These are phyloP conservation scores for Potentilla sterilis DNA, from an alignment of 306 rosid species.

Conservation along the genomic window DNA sequence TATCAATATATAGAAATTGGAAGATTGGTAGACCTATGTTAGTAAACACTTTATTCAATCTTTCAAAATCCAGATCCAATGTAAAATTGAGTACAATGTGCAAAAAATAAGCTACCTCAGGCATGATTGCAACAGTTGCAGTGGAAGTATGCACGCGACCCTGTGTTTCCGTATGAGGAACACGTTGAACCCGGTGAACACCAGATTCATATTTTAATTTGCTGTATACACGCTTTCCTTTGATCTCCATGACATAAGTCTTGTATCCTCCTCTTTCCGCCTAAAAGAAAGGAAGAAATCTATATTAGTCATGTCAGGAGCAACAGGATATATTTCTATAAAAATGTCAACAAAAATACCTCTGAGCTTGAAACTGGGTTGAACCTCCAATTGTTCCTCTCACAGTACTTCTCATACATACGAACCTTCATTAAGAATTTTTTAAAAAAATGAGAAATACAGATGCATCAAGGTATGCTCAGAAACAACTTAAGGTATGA, in stretches of 20 bases:
- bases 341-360: constrained; percentile 39
- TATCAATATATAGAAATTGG: background rate
- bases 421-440: constrained; percentile 54
- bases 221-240: constrained; percentile 88
- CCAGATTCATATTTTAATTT: constrained; percentile 95
- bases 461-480: constrained; percentile 22
- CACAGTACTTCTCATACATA: constrained; percentile 90
- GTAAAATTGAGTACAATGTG: constrained; percentile 14
- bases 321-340: constrained; percentile 15
- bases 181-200: constrained; percentile 98
- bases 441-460: constrained; percentile 23
- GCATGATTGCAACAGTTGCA: constrained; percentile 99
- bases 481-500: constrained; percentile 9
- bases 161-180: constrained; percentile 94
- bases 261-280: constrained; percentile 97
- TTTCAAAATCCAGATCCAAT: constrained; percentile 8
- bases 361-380: constrained; percentile 66
- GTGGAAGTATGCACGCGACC: constrained; percentile 99
- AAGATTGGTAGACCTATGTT: background rate
- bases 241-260: constrained; percentile 93
- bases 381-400: constrained; percentile 73
- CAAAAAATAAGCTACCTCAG: constrained; percentile 65
- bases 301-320: background rate
- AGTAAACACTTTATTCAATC: constrained; percentile 2
- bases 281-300: constrained; percentile 39